These are phyloP conservation scores for Cryphonectria naterciae DNA, from an alignment of 2,329 filamentous ascomycete genomes.

Conservation along the genomic window DNA sequence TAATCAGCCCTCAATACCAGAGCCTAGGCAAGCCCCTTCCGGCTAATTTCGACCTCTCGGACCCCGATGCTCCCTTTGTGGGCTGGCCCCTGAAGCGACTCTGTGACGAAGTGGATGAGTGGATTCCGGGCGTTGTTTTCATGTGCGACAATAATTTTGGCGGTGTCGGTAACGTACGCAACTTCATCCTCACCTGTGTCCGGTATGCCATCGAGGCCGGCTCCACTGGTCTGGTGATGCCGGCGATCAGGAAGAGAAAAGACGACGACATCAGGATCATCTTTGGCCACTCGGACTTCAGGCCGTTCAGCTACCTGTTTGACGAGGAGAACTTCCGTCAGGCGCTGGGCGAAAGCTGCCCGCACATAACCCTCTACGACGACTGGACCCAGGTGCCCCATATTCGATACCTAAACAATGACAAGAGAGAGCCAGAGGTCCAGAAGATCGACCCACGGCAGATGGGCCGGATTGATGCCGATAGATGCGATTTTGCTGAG, in stretches of 20 bases:
- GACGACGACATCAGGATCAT: slow-evolving; percentile 46
- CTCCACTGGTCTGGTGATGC: slow-evolving; percentile 50
- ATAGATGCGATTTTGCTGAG: slow-evolving; percentile 43
- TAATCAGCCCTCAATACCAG: neutral
- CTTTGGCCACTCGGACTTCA: slow-evolving; percentile 41
- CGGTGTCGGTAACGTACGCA: slow-evolving; percentile 55
- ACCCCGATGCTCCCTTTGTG: slow-evolving; percentile 48
- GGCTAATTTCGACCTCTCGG: slow-evolving; percentile 43
- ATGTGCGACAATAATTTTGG: slow-evolving; percentile 56
- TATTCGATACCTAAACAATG: slow-evolving; percentile 22
- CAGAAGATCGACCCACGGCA: slow-evolving; percentile 46
- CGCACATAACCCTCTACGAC: slow-evolving; percentile 49
- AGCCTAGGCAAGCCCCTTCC: slow-evolving; percentile 20
- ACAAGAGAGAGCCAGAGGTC: slow-evolving; percentile 35
- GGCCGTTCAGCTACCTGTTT: slow-evolving; percentile 51
- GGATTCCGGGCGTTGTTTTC: slow-evolving; percentile 49
- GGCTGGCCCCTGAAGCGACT: slow-evolving; percentile 49
- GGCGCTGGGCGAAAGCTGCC: slow-evolving; percentile 44
- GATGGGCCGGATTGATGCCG: slow-evolving; percentile 41
- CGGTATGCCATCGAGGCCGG: slow-evolving; percentile 54
- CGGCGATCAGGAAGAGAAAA: slow-evolving; percentile 48
- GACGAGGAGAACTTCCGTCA: slow-evolving; percentile 49
- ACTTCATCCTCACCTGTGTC: slow-evolving; percentile 54
- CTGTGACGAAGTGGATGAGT: slow-evolving; percentile 47
- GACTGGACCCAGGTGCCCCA: slow-evolving; percentile 44